Percentiles rank a stretch among this genome's conserved stretches.
These are phyloP conservation scores for Neofusicoccum sp. DNA, from an alignment of 2,329 filamentous ascomycete genomes.

Conservation along the genomic window DNA sequence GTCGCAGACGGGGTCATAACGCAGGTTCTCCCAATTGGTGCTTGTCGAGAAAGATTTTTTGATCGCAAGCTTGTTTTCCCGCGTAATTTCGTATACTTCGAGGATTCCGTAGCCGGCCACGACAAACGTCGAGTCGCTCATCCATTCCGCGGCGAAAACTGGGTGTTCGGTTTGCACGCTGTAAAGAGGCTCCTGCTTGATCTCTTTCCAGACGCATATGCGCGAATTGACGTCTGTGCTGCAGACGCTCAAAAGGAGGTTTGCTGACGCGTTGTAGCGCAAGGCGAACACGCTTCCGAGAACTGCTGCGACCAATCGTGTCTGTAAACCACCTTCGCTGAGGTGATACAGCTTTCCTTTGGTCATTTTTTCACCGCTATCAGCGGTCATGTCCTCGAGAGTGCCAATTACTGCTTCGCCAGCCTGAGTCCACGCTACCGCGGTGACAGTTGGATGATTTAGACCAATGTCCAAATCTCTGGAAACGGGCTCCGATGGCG, in stretches of 20 bases:
- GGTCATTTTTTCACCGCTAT: conserved; percentile 37
- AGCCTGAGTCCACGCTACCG: conserved; percentile 35
- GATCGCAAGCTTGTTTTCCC: conserved; percentile 21
- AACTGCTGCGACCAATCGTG: conserved; percentile 35
- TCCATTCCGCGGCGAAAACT: conserved; percentile 46
- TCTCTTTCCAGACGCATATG: conserved; percentile 38
- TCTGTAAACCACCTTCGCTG: conserved; percentile 26
- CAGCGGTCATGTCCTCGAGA: conserved; percentile 35
- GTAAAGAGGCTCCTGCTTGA: conserved; percentile 38
- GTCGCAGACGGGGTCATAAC: conserved; percentile 40
- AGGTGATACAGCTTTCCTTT: conserved; percentile 38
- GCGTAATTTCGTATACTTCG: conserved; percentile 37
- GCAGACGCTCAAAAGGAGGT: conserved; percentile 37
- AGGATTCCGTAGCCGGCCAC: conserved; percentile 44
- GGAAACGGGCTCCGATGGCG: neutral
- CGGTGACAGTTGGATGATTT: conserved; percentile 35
- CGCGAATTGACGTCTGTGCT: conserved; percentile 39
- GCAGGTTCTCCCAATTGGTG: conserved; percentile 38
- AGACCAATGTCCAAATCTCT: conserved; percentile 23
- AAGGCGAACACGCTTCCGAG: conserved; percentile 38
- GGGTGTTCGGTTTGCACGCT: conserved; percentile 41
- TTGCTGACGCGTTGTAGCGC: conserved; percentile 34
- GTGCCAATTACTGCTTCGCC: conserved; percentile 36
- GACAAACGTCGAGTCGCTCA: conserved; percentile 42
- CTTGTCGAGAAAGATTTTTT: conserved; percentile 33